Percentiles rank a stretch among this genome's conserved stretches.
Conservation (phyloP, 2,329 filamentous ascomycete genomes). For the Fusarium sp. region DNA sequence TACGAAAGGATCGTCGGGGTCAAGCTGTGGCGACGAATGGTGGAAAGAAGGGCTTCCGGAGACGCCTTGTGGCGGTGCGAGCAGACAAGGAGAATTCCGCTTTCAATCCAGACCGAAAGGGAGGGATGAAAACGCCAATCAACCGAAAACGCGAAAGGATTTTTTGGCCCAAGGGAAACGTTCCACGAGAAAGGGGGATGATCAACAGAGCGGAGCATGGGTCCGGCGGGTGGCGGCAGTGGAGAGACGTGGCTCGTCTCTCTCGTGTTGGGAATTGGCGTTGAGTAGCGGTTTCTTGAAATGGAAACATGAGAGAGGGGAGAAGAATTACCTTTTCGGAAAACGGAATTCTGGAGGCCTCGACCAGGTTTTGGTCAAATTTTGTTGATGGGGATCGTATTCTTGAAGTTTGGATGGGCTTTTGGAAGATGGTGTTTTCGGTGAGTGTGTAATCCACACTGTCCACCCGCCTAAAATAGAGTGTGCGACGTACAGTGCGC, state of each 20-base stretch:
- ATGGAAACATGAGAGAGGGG: conserved; percentile 16
- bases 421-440: background rate
- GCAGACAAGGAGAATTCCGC: background rate
- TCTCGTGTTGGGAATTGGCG: background rate
- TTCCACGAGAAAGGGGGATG: conserved; percentile 25
- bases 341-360: background rate
- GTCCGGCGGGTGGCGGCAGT: conserved; percentile 23
- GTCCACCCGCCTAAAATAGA: background rate
- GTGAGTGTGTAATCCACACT: conserved; percentile 15
- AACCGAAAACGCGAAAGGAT: background rate
- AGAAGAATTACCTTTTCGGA: conserved; percentile 7
- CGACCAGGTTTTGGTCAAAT: background rate
- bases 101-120: background rate
- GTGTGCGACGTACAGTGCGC: conserved; percentile 23
- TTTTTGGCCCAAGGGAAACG: conserved; percentile 17
- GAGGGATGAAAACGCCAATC: conserved; percentile 17
- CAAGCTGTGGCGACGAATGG: conserved; percentile 19
- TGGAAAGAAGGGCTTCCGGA: conserved; percentile 4
- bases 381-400: conserved; percentile 10
- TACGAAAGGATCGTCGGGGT: conserved; percentile 18
- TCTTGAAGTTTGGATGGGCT: background rate
- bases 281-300: conserved; percentile 10
- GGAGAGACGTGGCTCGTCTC: conserved; percentile 29
- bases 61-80: conserved; percentile 24
- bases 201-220: conserved; percentile 26